phyloP scores from a whole-genome alignment of 208 protist genomes.

The Plasmodiophora brassicae region DNA sequence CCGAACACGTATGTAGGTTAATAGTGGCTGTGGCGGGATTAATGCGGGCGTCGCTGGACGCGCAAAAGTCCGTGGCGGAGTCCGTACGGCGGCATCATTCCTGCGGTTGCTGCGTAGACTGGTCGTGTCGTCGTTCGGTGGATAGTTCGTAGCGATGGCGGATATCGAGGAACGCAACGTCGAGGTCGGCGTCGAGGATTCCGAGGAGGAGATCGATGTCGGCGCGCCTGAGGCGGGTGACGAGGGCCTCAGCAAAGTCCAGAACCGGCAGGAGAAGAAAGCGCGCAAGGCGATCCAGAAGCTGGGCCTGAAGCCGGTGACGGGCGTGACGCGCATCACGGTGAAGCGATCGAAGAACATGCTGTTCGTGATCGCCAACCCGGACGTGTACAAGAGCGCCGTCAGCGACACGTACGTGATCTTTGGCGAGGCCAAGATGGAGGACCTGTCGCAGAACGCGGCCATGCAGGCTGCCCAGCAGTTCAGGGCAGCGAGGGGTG shows the following conservation, averaged over 20 bases:
- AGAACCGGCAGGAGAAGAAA: constrained; percentile 76
- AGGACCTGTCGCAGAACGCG: constrained; percentile 68
- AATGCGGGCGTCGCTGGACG: no score
- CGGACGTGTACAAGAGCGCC: constrained; percentile 90
- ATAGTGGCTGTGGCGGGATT: no score
- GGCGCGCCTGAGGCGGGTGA: neutral
- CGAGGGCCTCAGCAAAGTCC: neutral
- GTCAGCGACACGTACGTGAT: constrained; percentile 90
- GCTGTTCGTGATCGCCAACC: constrained; percentile 81
- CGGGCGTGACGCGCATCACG: constrained; percentile 80
- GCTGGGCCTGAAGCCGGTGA: constrained; percentile 87
- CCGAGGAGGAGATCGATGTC: neutral
- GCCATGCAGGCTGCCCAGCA: constrained; percentile 54
- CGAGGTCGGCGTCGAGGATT: neutral
- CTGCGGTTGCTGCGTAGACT: no score
- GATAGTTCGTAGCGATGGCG: no score
- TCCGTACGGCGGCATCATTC: no score
- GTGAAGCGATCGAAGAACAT: constrained; percentile 79
- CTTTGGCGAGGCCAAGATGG: constrained; percentile 91
- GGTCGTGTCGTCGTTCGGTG: no score
- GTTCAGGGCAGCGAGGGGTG: constrained; percentile 51
- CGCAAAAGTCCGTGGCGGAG: no score
- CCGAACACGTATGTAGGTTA: no score
- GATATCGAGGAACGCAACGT: neutral
- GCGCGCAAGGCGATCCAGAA: constrained; percentile 88